Percentiles rank a stretch among this genome's conserved stretches.
Conservation (phyloP, 805 yeast genomes). For the Vanderwaltozyma tropicalis region DNA sequence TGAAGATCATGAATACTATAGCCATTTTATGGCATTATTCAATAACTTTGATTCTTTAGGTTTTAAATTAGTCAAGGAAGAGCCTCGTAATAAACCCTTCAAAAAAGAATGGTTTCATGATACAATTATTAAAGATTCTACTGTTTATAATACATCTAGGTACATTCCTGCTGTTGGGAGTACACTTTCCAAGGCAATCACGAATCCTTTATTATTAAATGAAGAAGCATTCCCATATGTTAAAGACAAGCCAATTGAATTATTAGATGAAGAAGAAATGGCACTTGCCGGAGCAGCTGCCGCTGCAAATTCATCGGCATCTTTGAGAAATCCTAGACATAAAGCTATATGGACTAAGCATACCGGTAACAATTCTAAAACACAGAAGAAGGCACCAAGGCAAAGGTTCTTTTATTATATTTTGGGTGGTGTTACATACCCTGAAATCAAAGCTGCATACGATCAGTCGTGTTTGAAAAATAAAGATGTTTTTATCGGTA, state of each 20-base stretch:
- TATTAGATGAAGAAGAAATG: conserved; percentile 29
- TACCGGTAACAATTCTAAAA: conserved; percentile 11
- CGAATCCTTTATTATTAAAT: conserved; percentile 39
- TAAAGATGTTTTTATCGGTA: conserved; percentile 72
- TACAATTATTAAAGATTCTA: conserved; percentile 28
- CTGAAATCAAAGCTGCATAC: conserved; percentile 68
- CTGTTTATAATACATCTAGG: conserved; percentile 51
- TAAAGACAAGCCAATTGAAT: conserved; percentile 58
- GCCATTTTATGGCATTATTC: conserved; percentile 43
- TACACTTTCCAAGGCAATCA: conserved; percentile 42
- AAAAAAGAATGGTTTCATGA: conserved; percentile 48
- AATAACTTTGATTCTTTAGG: conserved; percentile 51
- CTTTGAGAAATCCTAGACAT: conserved; percentile 61
- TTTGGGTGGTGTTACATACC: conserved; percentile 82
- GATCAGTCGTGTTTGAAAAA: conserved; percentile 53
- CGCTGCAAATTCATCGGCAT: conserved; percentile 31
- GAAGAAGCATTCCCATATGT: conserved; percentile 60
- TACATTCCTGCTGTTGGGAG: conserved; percentile 60
- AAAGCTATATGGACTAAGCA: conserved; percentile 69
- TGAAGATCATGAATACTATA: conserved; percentile 31
- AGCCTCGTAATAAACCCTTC: conserved; percentile 34
- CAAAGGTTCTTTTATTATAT: conserved; percentile 72
- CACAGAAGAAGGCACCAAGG: conserved; percentile 31
- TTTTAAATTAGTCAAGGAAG: conserved; percentile 39
- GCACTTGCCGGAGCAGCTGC: conserved; percentile 26